Evolutionary conservation across 2,329 filamentous ascomycete species (phyloP), one percentile per base, ranked within the genome.

Genomic region (Penicillium brevicompactum): DNA sequence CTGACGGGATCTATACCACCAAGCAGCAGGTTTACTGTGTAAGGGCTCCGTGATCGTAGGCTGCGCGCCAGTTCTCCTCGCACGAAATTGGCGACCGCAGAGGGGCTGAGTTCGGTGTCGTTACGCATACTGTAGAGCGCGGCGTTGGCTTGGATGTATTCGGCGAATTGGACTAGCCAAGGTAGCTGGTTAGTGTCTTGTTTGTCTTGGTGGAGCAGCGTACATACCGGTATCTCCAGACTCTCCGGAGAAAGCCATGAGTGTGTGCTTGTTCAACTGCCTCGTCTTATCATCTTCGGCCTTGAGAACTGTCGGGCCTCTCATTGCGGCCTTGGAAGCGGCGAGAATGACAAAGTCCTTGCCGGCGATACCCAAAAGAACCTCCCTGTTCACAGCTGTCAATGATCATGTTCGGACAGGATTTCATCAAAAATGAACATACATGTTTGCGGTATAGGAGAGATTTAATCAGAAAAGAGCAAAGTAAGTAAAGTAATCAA

Each of bases 41-140:
- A 99, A 5, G 94, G 94, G 75, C 91, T 93, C 75, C 91, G 86
- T 67, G 91, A 96, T 74, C 94, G 87, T 74, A 99, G 80, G 73
- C 91, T 94, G 58, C 87, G 88, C 43, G 95, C 94, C 60, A 99
- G 87, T 79, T 99, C 92, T 73, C 89, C 89, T 64, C 94, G 91
- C 67, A 99, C 92, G 74, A 97, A 99, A 80, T 91, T 87, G 59
- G 92, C 91, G 53, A 97, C 87, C 38, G 91, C 94, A 34, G 88
- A 87, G 9, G 94, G 93, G 43, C 91, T 91, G 58, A 99, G 86
- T 70, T 97, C 91, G 72, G 89, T 89, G 77, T 92, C 90, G 76
- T 97, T 97, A 72, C 95, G 91, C 92, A 97, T 99, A 65, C 90
- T 92, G 81, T 99, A 99, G 72, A 99, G 89, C 79, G 96, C 91